Percentiles rank a stretch among this genome's conserved stretches.
phyloP scores from a whole-genome alignment of 495 filamentous ascomycete species.

The Penicillium ucsense region DNA sequence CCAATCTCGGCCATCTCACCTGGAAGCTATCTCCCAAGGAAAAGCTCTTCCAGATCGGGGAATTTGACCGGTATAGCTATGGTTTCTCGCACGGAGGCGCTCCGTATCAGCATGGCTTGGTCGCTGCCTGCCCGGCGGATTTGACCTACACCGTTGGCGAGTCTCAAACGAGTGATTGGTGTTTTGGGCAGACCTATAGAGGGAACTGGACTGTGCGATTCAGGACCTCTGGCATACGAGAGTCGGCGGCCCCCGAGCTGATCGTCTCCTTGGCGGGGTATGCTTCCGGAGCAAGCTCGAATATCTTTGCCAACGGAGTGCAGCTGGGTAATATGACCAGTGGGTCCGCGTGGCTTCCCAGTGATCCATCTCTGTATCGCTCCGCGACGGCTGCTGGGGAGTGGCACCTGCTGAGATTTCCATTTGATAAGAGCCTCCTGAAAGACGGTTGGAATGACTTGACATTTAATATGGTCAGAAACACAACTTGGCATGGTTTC shows the following conservation, averaged over 20 bases:
- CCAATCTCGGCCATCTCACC: neutral
- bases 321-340: constrained; percentile 1
- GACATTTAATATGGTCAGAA: constrained; percentile 1
- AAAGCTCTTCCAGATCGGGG: constrained; percentile 1
- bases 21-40: neutral
- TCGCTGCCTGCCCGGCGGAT: neutral
- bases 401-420: constrained; percentile 1
- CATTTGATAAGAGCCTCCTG: neutral
- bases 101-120: neutral
- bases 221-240: neutral
- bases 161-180: neutral
- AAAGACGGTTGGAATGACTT: constrained; percentile 1
- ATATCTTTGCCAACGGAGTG: neutral
- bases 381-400: neutral
- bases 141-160: neutral
- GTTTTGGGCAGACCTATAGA: neutral
- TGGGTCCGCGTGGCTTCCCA: neutral
- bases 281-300: neutral
- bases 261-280: constrained; percentile 1
- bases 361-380: constrained; percentile 1
- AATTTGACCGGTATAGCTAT: constrained; percentile 2
- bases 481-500: constrained; percentile 3
- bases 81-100: constrained; percentile 1
- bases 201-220: constrained; percentile 1
- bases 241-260: neutral